phyloP scores from a whole-genome alignment of 805 yeast genomes.

The Brettanomyces bruxellensis region DNA sequence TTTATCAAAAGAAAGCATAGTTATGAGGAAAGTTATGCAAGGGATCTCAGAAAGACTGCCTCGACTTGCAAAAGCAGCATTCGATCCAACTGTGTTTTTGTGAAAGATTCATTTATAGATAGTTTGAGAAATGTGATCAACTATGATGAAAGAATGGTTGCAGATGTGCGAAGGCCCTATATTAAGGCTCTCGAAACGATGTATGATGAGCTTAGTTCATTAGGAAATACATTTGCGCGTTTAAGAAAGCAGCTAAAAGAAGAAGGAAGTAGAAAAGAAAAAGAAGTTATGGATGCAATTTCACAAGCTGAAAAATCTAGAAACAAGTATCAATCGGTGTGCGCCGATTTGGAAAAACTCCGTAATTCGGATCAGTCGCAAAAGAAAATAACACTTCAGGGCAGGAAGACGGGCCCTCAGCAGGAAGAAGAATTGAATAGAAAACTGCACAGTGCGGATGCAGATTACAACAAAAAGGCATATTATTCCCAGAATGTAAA shows the following conservation, averaged over 20 bases:
- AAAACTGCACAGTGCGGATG: slow-evolving; percentile 78
- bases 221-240: slow-evolving; percentile 60
- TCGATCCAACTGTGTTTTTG: slow-evolving; percentile 30
- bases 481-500: slow-evolving; percentile 64
- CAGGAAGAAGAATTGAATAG: slow-evolving; percentile 81
- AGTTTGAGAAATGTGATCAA: slow-evolving; percentile 63
- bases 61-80: slow-evolving; percentile 30
- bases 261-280: slow-evolving; percentile 71
- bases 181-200: slow-evolving; percentile 73
- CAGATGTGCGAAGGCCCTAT: slow-evolving; percentile 64
- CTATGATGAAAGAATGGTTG: slow-evolving; percentile 64
- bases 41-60: slow-evolving; percentile 65
- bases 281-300: slow-evolving; percentile 77
- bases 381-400: slow-evolving; percentile 73
- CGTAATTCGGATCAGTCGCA: slow-evolving; percentile 72
- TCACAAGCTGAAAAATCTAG: slow-evolving; percentile 83
- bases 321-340: slow-evolving; percentile 61
- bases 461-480: slow-evolving; percentile 76
- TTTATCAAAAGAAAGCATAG: slow-evolving; percentile 71
- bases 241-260: slow-evolving; percentile 75
- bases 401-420: slow-evolving; percentile 71
- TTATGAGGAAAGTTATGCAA: slow-evolving; percentile 69
- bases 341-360: slow-evolving; percentile 80
- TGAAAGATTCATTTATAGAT: slow-evolving; percentile 42
- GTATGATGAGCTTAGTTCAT: slow-evolving; percentile 73